phyloP scores from a whole-genome alignment of 2,329 filamentous ascomycete genomes.

The Hirsutella minnesotensis region DNA sequence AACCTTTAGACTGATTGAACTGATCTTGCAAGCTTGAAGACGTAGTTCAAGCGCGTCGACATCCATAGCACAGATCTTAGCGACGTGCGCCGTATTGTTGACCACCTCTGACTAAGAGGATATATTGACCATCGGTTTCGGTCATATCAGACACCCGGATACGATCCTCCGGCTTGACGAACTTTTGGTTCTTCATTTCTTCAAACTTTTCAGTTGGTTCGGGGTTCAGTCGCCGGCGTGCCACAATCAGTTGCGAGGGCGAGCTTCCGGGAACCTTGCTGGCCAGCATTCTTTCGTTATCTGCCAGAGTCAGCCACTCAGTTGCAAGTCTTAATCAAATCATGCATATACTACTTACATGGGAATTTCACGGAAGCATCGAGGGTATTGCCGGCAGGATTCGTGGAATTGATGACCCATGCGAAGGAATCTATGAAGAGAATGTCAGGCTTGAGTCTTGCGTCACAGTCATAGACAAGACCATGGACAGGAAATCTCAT shows the following conservation, averaged over 20 bases:
- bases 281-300: neutral
- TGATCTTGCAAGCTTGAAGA: no score
- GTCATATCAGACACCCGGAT: neutral
- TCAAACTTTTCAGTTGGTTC: neutral
- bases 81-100: no score
- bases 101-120: neutral
- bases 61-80: no score
- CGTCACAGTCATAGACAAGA: neutral
- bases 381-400: neutral
- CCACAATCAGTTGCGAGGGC: neutral
- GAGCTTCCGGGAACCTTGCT: neutral
- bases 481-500: neutral
- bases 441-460: neutral
- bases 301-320: neutral
- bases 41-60: no score
- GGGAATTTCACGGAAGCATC: neutral
- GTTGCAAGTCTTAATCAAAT: neutral
- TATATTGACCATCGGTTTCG: neutral
- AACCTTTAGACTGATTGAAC: no score
- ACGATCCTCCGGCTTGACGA: neutral
- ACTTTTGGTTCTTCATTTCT: neutral
- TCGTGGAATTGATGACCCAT: slow-evolving; percentile 1
- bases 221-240: neutral
- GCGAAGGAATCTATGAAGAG: neutral
- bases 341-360: neutral